These are phyloP conservation scores for Stromatinia cepivora DNA, from an alignment of 2,329 filamentous ascomycete genomes.

Conservation along the genomic window DNA sequence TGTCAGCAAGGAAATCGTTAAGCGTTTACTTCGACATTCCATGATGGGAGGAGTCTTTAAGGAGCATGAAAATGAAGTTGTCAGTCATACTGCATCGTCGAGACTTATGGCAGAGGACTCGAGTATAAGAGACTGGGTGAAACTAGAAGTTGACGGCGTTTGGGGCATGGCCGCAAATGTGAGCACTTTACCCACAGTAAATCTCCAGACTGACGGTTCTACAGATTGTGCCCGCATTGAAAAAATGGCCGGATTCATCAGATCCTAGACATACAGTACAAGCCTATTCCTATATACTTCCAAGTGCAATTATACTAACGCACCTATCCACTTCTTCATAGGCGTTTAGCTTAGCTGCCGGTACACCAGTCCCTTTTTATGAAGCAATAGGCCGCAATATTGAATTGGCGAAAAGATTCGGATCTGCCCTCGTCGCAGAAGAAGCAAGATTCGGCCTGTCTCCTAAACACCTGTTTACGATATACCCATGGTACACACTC, in stretches of 20 bases:
- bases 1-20: too few species aligned
- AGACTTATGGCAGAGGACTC: too few species aligned
- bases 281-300: background rate
- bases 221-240: background rate
- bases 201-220: background rate
- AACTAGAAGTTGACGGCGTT: background rate
- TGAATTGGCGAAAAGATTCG: background rate
- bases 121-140: too few species aligned
- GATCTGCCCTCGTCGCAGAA: background rate
- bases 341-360: background rate
- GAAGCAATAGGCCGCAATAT: background rate
- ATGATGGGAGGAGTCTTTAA: too few species aligned
- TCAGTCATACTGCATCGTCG: too few species aligned
- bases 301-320: background rate
- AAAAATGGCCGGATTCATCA: background rate
- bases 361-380: background rate
- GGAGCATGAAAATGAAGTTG: too few species aligned
- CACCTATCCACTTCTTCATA: background rate
- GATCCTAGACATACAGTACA: background rate
- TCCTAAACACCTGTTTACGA: background rate
- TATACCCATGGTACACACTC: background rate
- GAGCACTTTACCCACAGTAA: background rate
- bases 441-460: background rate
- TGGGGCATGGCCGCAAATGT: background rate
- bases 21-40: too few species aligned